A percentile compares a stretch with the other conserved stretches of the same genome.
Conservation (phyloP, 805 yeast species). For the Wickerhamiella parazyma region DNA sequence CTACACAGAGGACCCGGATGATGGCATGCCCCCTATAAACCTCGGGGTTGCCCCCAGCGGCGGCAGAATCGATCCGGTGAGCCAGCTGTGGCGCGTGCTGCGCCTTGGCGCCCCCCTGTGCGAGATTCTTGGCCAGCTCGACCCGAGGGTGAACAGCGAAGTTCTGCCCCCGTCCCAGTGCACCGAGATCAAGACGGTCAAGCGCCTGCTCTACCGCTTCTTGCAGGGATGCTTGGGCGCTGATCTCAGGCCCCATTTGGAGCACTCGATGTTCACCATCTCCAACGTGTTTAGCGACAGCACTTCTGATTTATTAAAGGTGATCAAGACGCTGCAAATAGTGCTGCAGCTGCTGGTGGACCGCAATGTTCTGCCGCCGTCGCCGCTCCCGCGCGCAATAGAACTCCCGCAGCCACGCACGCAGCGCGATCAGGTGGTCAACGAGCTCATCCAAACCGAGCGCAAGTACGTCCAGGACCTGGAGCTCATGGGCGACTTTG, state of each 20-base stretch:
- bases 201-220: conserved; percentile 81
- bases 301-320: conserved; percentile 62
- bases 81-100: conserved; percentile 74
- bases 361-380: conserved; percentile 2
- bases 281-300: conserved; percentile 77
- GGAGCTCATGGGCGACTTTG: conserved; percentile 57
- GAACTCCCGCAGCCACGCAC: conserved; percentile 12
- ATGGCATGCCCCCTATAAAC: conserved; percentile 26
- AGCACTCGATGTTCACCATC: conserved; percentile 75
- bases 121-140: conserved; percentile 60
- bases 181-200: conserved; percentile 73
- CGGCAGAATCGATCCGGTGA: conserved; percentile 74
- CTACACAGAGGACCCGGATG: conserved; percentile 17
- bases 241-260: conserved; percentile 50
- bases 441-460: conserved; percentile 79
- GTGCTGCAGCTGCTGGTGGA: conserved; percentile 37
- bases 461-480: conserved; percentile 85
- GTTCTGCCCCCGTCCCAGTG: conserved; percentile 53
- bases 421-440: conserved; percentile 61
- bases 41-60: conserved; percentile 47
- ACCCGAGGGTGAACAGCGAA: conserved; percentile 34
- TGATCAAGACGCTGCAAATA: conserved; percentile 55
- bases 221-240: conserved; percentile 64
- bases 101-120: conserved; percentile 91
- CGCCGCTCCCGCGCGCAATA: not conserved